Base-by-base conservation (phyloP, 495 filamentous ascomycete genomes). In the Zalerion maritima region DNA sequence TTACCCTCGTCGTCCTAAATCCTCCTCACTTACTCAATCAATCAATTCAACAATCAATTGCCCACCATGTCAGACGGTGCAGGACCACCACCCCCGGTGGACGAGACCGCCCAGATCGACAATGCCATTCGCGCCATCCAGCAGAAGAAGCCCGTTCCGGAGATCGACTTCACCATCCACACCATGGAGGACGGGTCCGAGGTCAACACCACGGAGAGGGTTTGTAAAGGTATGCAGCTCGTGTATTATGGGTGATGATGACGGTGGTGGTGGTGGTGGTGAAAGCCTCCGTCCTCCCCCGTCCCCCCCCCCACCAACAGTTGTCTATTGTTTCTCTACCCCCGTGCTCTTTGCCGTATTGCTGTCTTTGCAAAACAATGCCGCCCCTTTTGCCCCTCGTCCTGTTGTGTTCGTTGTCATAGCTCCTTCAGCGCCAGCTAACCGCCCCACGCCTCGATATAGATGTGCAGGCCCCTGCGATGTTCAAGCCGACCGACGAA, bases 151-250 rank as follows among this genome's bases (percentile, higher is more conserved):
- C 83, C 86, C 26, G 70, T 85, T 26, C 89, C 89, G 18, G 89
- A 97, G 64, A 94, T 97, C 49, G 89, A 97, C 58, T 96, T 96
- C 52, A 85, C 84, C 27, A 71, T 97, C 43, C 89, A 97, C 54
- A 84, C 77, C 24, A 93, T 96, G 86, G 89, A 97, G 57, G 89
- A 97, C 69, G 83, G 81, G 42, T 72, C 71, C 15, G 77, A 93
- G 55, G 89, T 97, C 49, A 96, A 76, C 64, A 97, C 89, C 28
- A 56, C 78, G 55, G 89, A 97, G 51, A 70, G 89, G 42, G 89
- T 96, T 35, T 87, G 86, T 58, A 97, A 94, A 80, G 89, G 89
- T 94, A 77, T 24, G 46, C 24, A 17, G 16, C 16, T 18, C 33
- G n/a, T n/a, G n/a, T n/a, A n/a, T n/a, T n/a, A n/a, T n/a, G n/a